Conservation (phyloP, 2,329 filamentous ascomycete species). For the Diaporthe nobilis region DNA sequence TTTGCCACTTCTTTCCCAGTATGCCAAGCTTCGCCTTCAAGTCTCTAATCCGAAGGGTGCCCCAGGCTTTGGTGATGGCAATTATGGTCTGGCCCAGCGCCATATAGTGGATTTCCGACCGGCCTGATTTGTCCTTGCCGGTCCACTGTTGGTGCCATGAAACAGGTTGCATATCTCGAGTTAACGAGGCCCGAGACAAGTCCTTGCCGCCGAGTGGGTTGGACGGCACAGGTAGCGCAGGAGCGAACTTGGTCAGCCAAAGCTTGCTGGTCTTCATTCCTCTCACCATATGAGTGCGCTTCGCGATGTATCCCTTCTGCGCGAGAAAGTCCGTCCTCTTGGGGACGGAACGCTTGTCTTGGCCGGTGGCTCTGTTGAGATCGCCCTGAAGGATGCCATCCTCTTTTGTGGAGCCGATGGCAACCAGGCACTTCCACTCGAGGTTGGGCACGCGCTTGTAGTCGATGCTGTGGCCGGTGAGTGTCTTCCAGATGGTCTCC, state of each 20-base stretch:
- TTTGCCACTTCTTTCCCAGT: conserved; percentile 68
- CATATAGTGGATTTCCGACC: conserved; percentile 64
- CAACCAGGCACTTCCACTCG: conserved; percentile 71
- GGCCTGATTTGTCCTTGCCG: conserved; percentile 57
- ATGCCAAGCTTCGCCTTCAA: conserved; percentile 71
- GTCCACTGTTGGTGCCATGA: conserved; percentile 71
- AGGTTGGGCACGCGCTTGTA: conserved; percentile 70
- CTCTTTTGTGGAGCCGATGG: conserved; percentile 68
- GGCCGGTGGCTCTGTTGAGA: conserved; percentile 68
- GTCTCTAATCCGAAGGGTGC: conserved; percentile 70
- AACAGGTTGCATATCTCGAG: conserved; percentile 65
- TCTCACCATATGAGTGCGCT: conserved; percentile 70
- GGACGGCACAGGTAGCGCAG: conserved; percentile 49
- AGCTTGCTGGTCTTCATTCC: conserved; percentile 75
- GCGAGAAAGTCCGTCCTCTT: conserved; percentile 72
- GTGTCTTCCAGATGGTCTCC: conserved; percentile 70
- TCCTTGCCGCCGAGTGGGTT: conserved; percentile 47
- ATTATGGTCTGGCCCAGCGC: conserved; percentile 71
- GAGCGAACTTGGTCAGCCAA: conserved; percentile 71
- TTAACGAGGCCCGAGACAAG: conserved; percentile 50
- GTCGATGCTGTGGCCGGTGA: conserved; percentile 72
- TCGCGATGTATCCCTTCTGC: conserved; percentile 73
- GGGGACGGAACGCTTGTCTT: conserved; percentile 75
- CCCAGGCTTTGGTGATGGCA: conserved; percentile 70
- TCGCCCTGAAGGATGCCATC: conserved; percentile 74